Percentiles rank a stretch among this genome's conserved stretches.
These are phyloP conservation scores for Conticribra guillardii DNA, from an alignment of 108 stramenopile species.

Conservation along the genomic window DNA sequence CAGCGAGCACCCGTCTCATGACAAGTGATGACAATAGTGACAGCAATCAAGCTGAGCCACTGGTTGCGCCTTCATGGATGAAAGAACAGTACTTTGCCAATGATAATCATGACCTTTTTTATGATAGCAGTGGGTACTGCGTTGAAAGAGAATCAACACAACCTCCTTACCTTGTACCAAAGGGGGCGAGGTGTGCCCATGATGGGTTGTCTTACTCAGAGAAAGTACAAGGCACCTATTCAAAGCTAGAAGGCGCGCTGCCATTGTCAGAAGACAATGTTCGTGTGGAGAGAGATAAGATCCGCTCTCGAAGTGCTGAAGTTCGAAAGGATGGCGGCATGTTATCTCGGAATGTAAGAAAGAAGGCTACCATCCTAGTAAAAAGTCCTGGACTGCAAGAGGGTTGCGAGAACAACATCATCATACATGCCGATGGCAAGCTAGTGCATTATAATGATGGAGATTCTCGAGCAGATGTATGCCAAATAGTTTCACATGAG, in stretches of 20 bases:
- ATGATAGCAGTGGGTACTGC: slow-evolving; percentile 82
- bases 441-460: slow-evolving; percentile 54
- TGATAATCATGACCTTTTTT: slow-evolving; percentile 86
- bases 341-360: slow-evolving; percentile 24
- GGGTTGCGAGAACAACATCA: slow-evolving; percentile 28
- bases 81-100: slow-evolving; percentile 88
- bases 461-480: slow-evolving; percentile 51
- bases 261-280: slow-evolving; percentile 48
- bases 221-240: slow-evolving; percentile 55
- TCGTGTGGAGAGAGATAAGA: slow-evolving; percentile 44
- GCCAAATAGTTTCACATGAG: slow-evolving; percentile 21
- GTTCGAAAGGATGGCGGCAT: slow-evolving; percentile 40
- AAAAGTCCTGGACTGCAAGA: slow-evolving; percentile 25
- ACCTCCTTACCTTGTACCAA: slow-evolving; percentile 86
- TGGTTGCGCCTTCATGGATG: slow-evolving; percentile 59
- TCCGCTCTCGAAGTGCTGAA: slow-evolving; percentile 25
- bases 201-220: slow-evolving; percentile 60
- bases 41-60: not conserved
- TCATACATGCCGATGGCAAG: slow-evolving; percentile 21
- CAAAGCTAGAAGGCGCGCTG: slow-evolving; percentile 57
- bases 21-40: not conserved
- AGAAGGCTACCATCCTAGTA: slow-evolving; percentile 22
- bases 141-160: slow-evolving; percentile 76
- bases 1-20: slow-evolving; percentile 10
- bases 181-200: slow-evolving; percentile 69